phyloP scores from a whole-genome alignment of 345 rosid species.

The Populus pruinosa region DNA sequence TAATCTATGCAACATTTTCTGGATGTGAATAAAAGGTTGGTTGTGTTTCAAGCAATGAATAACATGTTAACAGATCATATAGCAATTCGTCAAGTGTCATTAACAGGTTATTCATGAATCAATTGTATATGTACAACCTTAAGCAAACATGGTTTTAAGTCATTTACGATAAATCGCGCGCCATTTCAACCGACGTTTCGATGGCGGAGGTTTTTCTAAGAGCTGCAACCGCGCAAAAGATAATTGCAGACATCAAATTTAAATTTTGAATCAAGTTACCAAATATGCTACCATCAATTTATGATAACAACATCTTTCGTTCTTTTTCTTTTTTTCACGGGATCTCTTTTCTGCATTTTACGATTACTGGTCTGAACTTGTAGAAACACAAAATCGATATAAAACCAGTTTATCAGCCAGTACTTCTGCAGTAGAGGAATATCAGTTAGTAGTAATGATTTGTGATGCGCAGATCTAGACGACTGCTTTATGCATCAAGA shows the following conservation, averaged over 20 bases:
- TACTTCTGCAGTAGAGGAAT: neutral
- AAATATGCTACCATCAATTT: neutral
- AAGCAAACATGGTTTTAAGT: neutral
- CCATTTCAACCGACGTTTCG: neutral
- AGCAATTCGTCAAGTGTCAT: neutral
- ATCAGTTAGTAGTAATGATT: neutral
- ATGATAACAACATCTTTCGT: neutral
- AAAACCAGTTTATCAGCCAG: neutral
- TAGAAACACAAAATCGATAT: neutral
- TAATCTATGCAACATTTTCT: neutral
- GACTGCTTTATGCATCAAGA: no score
- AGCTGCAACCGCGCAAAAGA: neutral
- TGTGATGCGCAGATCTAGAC: no score
- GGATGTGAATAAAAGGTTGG: neutral
- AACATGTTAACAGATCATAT: neutral
- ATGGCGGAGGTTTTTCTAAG: neutral
- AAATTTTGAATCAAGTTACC: neutral
- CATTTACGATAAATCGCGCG: neutral
- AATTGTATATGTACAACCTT: neutral
- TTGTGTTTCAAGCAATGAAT: neutral
- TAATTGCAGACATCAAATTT: neutral
- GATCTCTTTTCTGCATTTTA: neutral
- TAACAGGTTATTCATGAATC: neutral
- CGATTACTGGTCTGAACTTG: neutral
- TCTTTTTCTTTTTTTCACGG: neutral